Percentiles rank a stretch among this genome's conserved stretches.
Conservation (phyloP, 1,284 basidiomycete species). For the Ceratobasidium sp. region DNA sequence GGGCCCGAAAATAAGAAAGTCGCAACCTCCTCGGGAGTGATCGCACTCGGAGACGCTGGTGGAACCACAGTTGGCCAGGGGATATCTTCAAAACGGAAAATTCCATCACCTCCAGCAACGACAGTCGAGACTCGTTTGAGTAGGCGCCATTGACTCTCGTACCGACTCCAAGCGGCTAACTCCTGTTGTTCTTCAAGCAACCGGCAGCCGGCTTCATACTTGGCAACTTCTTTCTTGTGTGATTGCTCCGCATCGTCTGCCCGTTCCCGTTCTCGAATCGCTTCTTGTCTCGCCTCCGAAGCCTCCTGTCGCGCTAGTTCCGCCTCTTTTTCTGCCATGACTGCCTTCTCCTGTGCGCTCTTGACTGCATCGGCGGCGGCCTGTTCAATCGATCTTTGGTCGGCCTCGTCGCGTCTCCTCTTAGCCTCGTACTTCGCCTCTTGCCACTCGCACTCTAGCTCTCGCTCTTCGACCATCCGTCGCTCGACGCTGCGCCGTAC, state of each 20-base stretch:
- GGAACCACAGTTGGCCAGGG: slow-evolving; percentile 24
- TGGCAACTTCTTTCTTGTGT: not conserved
- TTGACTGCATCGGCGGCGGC: not conserved
- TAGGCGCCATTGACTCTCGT: slow-evolving; percentile 20
- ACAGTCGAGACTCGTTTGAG: slow-evolving; percentile 15
- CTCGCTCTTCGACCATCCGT: slow-evolving; percentile 25
- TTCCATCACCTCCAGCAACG: not conserved
- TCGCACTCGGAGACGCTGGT: slow-evolving; percentile 11
- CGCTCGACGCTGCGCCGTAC: not conserved
- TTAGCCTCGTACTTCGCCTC: slow-evolving; percentile 21
- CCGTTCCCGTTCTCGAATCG: not conserved
- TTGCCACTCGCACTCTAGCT: slow-evolving; percentile 15
- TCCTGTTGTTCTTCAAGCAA: slow-evolving; percentile 4
- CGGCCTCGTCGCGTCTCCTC: slow-evolving; percentile 12
- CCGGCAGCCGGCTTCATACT: not conserved
- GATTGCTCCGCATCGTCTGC: not conserved
- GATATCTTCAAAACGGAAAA: slow-evolving; percentile 20
- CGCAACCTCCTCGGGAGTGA: slow-evolving; percentile 11
- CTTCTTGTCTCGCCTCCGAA: slow-evolving; percentile 18
- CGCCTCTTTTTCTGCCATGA: not conserved
- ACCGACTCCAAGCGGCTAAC: slow-evolving; percentile 18
- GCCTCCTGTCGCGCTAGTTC: not conserved
- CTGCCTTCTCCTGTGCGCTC: not conserved
- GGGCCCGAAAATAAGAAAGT: slow-evolving; percentile 21
- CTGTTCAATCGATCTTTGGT: not conserved